These are phyloP conservation scores for Vaccinium darrowii DNA, from an alignment of 148 eudicot genomes.

Conservation along the genomic window DNA sequence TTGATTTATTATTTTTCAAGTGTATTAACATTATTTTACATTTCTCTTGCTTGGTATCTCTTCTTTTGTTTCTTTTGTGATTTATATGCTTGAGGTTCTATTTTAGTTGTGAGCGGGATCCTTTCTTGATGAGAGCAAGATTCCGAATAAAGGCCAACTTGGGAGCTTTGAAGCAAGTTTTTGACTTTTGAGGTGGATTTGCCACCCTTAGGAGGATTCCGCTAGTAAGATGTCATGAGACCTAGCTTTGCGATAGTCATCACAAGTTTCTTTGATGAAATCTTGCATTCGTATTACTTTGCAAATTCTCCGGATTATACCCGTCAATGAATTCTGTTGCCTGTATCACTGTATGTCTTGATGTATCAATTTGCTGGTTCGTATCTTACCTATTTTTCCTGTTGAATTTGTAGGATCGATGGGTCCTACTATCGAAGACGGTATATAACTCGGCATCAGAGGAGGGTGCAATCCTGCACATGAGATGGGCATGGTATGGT, in stretches of 20 bases:
- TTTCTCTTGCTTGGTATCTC: not conserved
- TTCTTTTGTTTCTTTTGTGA: not conserved
- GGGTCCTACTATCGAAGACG: constrained; percentile 3
- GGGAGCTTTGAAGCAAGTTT: not conserved
- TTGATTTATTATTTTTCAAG: not conserved
- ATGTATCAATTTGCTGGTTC: not conserved
- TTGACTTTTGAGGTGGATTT: not conserved
- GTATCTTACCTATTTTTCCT: not conserved
- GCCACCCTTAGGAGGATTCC: not conserved
- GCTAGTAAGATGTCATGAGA: constrained; percentile 2
- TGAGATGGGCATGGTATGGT: not conserved
- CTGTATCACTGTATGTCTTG: not conserved
- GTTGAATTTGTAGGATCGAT: not conserved
- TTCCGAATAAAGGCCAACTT: not conserved
- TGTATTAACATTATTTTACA: too few relatives aligned
- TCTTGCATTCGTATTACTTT: not conserved
- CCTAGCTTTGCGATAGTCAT: not conserved
- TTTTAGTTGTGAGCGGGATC: too few relatives aligned
- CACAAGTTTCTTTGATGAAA: not conserved
- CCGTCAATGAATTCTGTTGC: not conserved
- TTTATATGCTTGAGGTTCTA: not conserved
- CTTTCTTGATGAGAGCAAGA: too few relatives aligned
- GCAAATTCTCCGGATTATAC: not conserved
- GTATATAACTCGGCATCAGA: not conserved
- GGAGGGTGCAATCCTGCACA: constrained; percentile 8